Base-by-base conservation (phyloP, 2,329 filamentous ascomycete species). In the Botrytis elliptica region DNA sequence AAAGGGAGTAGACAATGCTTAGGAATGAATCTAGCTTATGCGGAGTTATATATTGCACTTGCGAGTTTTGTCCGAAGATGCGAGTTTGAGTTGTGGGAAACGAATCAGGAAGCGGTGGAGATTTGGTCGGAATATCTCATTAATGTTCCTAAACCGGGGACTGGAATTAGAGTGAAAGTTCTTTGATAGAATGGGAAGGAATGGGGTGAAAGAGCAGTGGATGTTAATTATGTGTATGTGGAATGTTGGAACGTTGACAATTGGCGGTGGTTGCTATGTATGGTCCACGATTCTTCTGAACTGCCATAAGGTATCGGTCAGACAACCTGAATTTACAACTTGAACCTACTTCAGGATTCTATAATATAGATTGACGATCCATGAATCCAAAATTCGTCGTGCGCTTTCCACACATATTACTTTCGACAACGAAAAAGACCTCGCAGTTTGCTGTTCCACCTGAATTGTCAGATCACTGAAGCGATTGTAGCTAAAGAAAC, bases 1-100 rank as follows among this genome's bases (percentile, higher is more conserved):
- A 84, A 83, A 71, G 85, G 84, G 0, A 80, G 80, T 9, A 77
- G 84, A 14, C 79, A 79, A n/a, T 86, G 85, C 72, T 78, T 86
- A 8, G 85, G 85, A 3, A 78, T 78, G 46, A 75, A 78, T 70
- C 68, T 80, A 22, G 73, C 55, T 2, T 74, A 72, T 70, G 64
- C 74, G 18, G 70, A 72, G 69, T 2, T 75, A 4, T 72, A 72
- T 63, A n/a, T 75, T 33, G 46, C 22, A 22, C n/a, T 75, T 2
- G 74, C 73, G 12, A 49, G 29, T 59, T 49, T 72, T 14, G 40
- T 67, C n/a, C 44, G 63, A 4, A 72, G 42, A 59, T 72, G 63
- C 25, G 64, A 72, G 9, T 68, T 72, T 29, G 52, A 68, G 9
- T 29, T 72, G 25, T 72, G 49, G 49, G 52, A 72, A 38, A 72